Evolutionary conservation across 2,329 filamentous ascomycete species (phyloP), one percentile per base, ranked within the genome.

Genomic region (Verticillium dahliae): DNA sequence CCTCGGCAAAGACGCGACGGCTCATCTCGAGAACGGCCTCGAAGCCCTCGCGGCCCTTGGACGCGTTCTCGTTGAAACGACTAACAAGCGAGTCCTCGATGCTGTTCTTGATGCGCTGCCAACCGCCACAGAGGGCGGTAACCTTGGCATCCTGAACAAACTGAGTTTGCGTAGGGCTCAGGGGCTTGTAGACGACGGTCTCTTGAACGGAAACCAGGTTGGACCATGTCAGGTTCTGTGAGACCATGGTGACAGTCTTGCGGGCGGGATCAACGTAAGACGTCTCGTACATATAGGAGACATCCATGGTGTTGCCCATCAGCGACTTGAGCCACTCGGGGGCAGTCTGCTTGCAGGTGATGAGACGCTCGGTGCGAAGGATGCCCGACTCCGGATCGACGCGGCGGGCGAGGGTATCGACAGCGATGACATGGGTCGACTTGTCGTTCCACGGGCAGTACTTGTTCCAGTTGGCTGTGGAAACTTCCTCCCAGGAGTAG

Each of bases 361-460:
- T 87, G 67, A 87, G 79, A 54, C 84, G 83, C 69, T 86, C 84
- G 34, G 84, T 86, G 65, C 83, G 82, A 62, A 87, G 81, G 70
- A 87, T 84, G 67, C 84, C 84, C 13, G 84, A 86, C 27, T 72
- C 73, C 1, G 80, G 73, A 69, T 86, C 82, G 74, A 87, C 80
- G 58, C 68, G 67, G 56, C 95, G 90, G 60, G 87, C 89, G 69
- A 99, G 78, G 14, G 94, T 98, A 79, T 99, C 95, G 71, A 98
- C 95, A 67, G 92, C 93, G 67, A 96, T 87, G 67, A 99, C 95
- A 76, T 99, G 95, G 50, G 92, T 91, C n/a, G 91, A 93, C 79
- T 97, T 95, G 76, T 97, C 90, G 81, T 99, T 99, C 94, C 95
- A 98, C 22, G 94, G 94, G 71, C 92, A 96, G 79, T 99, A 99